A percentile compares a stretch with the other conserved stretches of the same genome.
Conservation (phyloP, 495 filamentous ascomycete genomes). For the Aspergillus taichungensis region DNA sequence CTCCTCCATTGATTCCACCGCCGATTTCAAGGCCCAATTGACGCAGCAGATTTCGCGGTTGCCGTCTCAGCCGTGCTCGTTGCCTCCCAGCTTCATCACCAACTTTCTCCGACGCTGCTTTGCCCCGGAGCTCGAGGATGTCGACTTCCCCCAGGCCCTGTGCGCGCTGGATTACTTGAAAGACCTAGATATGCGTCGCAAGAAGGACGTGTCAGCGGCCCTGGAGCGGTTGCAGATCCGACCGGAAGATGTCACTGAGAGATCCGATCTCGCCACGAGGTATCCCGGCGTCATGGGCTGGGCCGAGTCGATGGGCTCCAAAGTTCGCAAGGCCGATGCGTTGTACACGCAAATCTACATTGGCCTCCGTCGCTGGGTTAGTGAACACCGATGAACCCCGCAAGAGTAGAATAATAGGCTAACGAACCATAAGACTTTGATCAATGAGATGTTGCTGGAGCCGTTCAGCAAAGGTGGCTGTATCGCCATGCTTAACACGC, state of each 20-base stretch:
- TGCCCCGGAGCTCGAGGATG: constrained; percentile 42
- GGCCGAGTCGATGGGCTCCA: constrained; percentile 43
- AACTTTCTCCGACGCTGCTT: constrained; percentile 59
- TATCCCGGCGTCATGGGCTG: constrained; percentile 47
- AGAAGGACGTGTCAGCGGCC: constrained; percentile 46
- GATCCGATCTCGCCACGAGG: constrained; percentile 32
- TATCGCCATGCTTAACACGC: constrained; percentile 67
- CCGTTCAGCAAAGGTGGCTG: constrained; percentile 62
- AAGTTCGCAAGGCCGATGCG: constrained; percentile 49
- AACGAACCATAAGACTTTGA: constrained; percentile 45
- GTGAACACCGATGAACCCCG: constrained; percentile 7
- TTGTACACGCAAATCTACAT: constrained; percentile 60
- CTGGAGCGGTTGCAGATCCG: constrained; percentile 37
- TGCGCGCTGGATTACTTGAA: constrained; percentile 64
- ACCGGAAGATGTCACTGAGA: constrained; percentile 27
- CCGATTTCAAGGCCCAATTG: constrained; percentile 54
- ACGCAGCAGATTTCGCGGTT: constrained; percentile 55
- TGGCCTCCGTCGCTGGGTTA: constrained; percentile 62
- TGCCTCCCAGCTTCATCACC: constrained; percentile 59
- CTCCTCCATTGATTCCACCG: constrained; percentile 36
- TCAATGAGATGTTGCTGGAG: constrained; percentile 59
- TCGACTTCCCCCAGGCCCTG: constrained; percentile 66
- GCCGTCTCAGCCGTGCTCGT: constrained; percentile 54
- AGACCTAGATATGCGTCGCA: constrained; percentile 56
- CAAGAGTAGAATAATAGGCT: not conserved